Evolutionary conservation across 179 eudicot genomes (phyloP), one percentile per base, ranked within the genome.

Genomic region (Heliamphora pulchella): DNA sequence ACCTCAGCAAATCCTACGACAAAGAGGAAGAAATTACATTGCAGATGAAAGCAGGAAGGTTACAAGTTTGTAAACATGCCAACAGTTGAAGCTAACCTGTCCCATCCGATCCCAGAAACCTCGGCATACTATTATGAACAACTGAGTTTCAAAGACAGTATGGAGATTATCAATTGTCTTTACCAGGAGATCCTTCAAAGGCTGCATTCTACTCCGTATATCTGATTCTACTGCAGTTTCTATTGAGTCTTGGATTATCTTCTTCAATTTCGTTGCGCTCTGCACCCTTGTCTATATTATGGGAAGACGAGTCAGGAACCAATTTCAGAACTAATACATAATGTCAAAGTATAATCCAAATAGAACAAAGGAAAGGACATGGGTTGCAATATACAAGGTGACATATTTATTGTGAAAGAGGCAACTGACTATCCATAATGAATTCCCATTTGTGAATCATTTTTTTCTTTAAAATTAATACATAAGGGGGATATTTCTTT

Each of bases 81-180:
- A 11, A 31, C 18, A 31, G 54, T 15, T 70, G 67, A 41, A 48
- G 73, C 82, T 51, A 64, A 93, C 97, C 92, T 91, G 94, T 46
- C 98, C 98, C 87, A 92, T 89, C 22, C 91, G 92, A 86, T 93
- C 98, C 98, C 98, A 93, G 84, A 89, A 89, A 65, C 90, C 94
- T 63, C 97, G 86, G 82, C 93, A 92, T 51, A 92, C 80, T 6
- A 90, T 85, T 67, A 92, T 75, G 72, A 92, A 92, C 57, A 93
- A 92, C 76, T 86, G 90, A 72, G 86, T 84, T 51, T 90, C 93
- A 72, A 92, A 84, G 69, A 87, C 82, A 3, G 85, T 75, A 77
- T 92, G 95, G 76, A 93, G 87, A 76, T 92, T 87, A 86, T 89
- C 84, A 44, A 93, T 88, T 7, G 94, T 89, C 78, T 68, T 83